Evolutionary conservation across 371 early-diverging fungal species (phyloP).

Genomic region (Lichtheimia ornata): DNA sequence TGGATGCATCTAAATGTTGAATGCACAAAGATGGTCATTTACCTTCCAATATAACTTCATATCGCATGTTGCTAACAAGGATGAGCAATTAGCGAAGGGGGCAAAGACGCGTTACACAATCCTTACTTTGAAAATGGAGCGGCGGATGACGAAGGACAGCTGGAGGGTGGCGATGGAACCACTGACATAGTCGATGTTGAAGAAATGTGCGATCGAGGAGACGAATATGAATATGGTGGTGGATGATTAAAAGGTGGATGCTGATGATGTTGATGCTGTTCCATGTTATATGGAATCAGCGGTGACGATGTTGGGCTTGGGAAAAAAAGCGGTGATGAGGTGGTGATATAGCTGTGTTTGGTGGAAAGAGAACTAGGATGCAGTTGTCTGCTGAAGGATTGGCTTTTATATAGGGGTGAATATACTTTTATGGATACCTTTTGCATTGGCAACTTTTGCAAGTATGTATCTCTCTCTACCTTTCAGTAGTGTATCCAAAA

Average conservation of each 20-base stretch:
- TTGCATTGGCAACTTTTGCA: too few species aligned
- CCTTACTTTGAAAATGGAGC: constrained; percentile 11
- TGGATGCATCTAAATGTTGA: not conserved
- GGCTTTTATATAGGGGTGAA: too few species aligned
- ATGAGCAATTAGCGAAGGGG: too few species aligned
- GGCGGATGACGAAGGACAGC: constrained; percentile 16
- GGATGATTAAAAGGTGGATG: not conserved
- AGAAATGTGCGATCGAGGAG: constrained; percentile 10
- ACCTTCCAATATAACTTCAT: constrained; percentile 31
- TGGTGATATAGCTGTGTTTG: too few species aligned
- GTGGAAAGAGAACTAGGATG: too few species aligned
- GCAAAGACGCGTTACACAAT: constrained; percentile 6
- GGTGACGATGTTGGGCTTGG: not conserved
- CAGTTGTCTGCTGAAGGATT: too few species aligned
- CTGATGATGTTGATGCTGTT: not conserved
- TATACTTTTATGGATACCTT: too few species aligned
- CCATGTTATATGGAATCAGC: not conserved
- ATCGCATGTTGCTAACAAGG: constrained; percentile 16
- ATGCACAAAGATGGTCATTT: not conserved
- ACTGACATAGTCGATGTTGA: constrained; percentile 8
- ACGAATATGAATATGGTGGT: constrained; percentile 1
- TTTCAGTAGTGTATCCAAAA: not conserved
- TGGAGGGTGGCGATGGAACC: constrained; percentile 13
- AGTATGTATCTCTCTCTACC: not conserved
- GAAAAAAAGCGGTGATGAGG: not conserved